phyloP scores from a whole-genome alignment of 441 rosid species.

The Pelargonium citronellum region DNA sequence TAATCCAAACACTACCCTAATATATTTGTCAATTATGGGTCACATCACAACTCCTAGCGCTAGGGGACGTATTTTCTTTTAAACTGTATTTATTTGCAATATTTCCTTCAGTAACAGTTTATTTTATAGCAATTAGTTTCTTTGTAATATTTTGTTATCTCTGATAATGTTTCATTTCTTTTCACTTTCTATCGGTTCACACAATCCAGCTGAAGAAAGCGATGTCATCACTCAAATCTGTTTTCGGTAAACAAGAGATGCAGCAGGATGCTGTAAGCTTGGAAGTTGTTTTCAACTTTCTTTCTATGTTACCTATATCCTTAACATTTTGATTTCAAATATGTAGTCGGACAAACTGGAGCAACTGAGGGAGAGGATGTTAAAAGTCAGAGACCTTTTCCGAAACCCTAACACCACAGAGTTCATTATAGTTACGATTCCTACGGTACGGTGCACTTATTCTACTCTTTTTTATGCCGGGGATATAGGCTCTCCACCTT shows the following conservation, averaged over 20 bases:
- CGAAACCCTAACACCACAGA: conserved; percentile 48
- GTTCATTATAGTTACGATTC: conserved; percentile 74
- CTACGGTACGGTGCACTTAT: conserved; percentile 45
- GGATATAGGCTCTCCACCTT: neutral
- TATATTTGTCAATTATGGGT: neutral
- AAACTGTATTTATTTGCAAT: neutral
- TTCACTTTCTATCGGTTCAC: conserved; percentile 11
- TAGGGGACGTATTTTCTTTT: conserved; percentile 5
- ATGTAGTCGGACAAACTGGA: conserved; percentile 52
- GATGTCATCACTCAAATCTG: conserved; percentile 59
- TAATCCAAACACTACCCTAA: too few relatives aligned
- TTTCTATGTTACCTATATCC: conserved; percentile 11
- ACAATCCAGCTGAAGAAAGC: conserved; percentile 57
- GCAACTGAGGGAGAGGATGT: conserved; percentile 57
- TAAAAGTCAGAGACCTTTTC: conserved; percentile 63
- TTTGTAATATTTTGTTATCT: conserved; percentile 14
- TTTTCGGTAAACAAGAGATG: conserved; percentile 49
- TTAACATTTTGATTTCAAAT: conserved; percentile 19
- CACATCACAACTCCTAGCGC: neutral
- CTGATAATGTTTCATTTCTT: conserved; percentile 17
- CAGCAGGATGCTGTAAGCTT: conserved; percentile 45
- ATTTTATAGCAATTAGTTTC: conserved; percentile 10
- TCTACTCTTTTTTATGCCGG: neutral
- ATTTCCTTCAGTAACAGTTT: neutral
- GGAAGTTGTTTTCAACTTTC: conserved; percentile 17